Base-by-base conservation (phyloP, 2,329 filamentous ascomycete species). In the Ustulina deusta region DNA sequence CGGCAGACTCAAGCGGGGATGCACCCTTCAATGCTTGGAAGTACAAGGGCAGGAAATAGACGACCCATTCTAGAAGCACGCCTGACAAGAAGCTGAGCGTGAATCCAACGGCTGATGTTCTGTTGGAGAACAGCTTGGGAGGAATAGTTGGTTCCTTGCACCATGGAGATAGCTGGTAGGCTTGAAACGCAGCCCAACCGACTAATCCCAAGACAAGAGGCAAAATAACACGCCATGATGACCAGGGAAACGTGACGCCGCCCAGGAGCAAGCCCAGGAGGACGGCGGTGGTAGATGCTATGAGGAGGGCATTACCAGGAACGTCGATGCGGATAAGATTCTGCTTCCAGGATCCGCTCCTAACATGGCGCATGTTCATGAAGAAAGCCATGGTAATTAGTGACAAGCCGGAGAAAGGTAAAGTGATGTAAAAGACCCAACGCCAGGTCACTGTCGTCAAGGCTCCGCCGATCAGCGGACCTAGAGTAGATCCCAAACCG, bases 361-460 rank as follows among this genome's bases (percentile, higher is more conserved):
- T 6, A 9, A 9, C 36, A 13, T 38, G 62, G 32, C 5, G 60
- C 56, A 3, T 9, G 2, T 38, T 6, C 6, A 73, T 34, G 6
- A 75, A 57, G 25, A 76, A 42, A n/a, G 44, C 27, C 36, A 38
- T 6, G 36, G 6, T 9, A 13, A 42, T 69, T 74, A 36, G 73
- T 72, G 0, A 27, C 38, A 74, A 29, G 63, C 69, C 74, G 59
- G 75, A 64, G 68, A 77, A 70, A 32, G 77, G 77, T 1, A 79
- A 60, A 56, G 77, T 78, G n/a, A 80, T 38, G 22, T 73, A 79
- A 69, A 84, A 84, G 32, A 76, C 72, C 78, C 79, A 83, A 3
- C 79, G 74, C 46, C 46, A 49, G 20, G 22, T 11, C 3, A 9
- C 46, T 17, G 22, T 10, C 25, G 46, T 29, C 11, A 49, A 10